These are phyloP conservation scores for Fraxinus cuspidata DNA, from an alignment of 257 asterid genomes.

Conservation along the genomic window DNA sequence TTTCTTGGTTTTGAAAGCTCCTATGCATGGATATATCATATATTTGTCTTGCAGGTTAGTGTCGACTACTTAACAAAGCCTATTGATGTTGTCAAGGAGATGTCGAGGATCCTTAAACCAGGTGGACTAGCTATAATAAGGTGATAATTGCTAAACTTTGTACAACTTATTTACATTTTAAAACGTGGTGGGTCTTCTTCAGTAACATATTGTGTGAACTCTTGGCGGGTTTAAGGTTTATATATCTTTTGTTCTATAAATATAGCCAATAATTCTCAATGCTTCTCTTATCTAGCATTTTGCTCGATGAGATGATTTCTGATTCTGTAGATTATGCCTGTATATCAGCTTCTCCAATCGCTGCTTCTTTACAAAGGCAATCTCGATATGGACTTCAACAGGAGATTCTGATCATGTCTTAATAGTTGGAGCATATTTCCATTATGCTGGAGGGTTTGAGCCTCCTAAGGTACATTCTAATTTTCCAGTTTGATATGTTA, in stretches of 20 bases:
- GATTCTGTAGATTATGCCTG: constrained; percentile 24
- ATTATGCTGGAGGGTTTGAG: constrained; percentile 94
- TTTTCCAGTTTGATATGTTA: constrained; percentile 6
- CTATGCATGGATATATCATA: neutral
- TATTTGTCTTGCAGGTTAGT: constrained; percentile 64
- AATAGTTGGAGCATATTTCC: constrained; percentile 94
- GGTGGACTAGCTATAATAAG: constrained; percentile 87
- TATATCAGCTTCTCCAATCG: constrained; percentile 84
- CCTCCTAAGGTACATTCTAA: constrained; percentile 74
- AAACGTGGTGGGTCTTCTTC: neutral
- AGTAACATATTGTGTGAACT: constrained; percentile 4
- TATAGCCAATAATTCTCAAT: constrained; percentile 10
- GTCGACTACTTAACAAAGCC: constrained; percentile 94
- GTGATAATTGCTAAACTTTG: constrained; percentile 35
- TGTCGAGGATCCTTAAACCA: constrained; percentile 84
- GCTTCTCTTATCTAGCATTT: neutral
- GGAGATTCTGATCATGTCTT: constrained; percentile 90
- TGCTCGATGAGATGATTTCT: neutral
- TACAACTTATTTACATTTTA: neutral
- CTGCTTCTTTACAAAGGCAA: constrained; percentile 95
- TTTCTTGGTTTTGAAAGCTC: neutral
- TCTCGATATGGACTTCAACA: constrained; percentile 95
- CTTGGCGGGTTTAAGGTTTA: neutral
- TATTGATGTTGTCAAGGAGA: constrained; percentile 83
- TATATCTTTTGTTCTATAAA: constrained; percentile 11